Percentiles rank a stretch among this genome's conserved stretches.
These are phyloP conservation scores for Lentithecium fluviatile DNA, from an alignment of 495 filamentous ascomycete species.

Conservation along the genomic window DNA sequence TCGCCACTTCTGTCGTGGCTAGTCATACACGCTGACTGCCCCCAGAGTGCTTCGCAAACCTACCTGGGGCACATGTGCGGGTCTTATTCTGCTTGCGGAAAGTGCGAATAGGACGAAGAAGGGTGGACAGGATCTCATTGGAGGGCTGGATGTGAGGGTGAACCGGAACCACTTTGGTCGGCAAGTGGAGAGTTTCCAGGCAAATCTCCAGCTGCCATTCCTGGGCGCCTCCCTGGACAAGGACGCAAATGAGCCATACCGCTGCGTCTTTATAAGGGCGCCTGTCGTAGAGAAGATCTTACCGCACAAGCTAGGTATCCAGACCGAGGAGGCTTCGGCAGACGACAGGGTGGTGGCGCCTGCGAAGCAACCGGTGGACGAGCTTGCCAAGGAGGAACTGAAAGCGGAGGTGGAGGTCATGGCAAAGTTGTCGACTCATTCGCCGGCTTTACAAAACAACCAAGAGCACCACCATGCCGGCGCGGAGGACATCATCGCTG, in stretches of 20 bases:
- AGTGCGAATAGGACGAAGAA: constrained; percentile 84
- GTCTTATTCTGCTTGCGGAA: constrained; percentile 87
- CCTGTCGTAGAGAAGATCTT: constrained; percentile 88
- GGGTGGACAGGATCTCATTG: constrained; percentile 90
- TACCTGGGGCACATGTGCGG: constrained; percentile 95
- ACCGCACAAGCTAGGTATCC: constrained; percentile 52
- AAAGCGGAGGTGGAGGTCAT: constrained; percentile 57
- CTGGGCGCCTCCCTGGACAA: constrained; percentile 43
- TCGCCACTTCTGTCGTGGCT: constrained; percentile 1
- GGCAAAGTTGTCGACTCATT: constrained; percentile 52
- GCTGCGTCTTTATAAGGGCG: constrained; percentile 88
- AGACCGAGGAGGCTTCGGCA: constrained; percentile 50
- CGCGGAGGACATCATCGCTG: constrained; percentile 79
- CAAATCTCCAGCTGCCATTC: constrained; percentile 72
- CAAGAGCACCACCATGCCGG: constrained; percentile 41
- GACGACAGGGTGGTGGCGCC: constrained; percentile 70
- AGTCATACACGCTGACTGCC: constrained; percentile 10
- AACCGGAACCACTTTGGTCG: constrained; percentile 95
- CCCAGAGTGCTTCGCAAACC: constrained; percentile 67
- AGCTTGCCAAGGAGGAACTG: constrained; percentile 31
- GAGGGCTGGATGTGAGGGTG: constrained; percentile 86
- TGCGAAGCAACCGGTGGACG: constrained; percentile 42
- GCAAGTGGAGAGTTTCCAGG: constrained; percentile 89
- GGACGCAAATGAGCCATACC: constrained; percentile 54
- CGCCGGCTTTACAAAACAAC: constrained; percentile 27